Conservation (phyloP, 2,329 filamentous ascomycete genomes). For the Colletotrichum brevisporum region DNA sequence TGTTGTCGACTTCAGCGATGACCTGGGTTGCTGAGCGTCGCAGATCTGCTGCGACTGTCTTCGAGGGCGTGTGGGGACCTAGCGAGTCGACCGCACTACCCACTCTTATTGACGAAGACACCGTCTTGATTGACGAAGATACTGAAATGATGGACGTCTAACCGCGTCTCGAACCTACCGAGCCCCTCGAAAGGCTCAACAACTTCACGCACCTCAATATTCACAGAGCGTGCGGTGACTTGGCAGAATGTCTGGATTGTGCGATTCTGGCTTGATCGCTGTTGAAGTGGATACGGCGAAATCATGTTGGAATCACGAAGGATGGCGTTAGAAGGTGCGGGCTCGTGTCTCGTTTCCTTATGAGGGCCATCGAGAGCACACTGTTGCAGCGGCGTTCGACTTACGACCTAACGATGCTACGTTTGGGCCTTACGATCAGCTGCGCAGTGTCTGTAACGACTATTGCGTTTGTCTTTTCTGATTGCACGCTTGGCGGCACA, state of each 20-base stretch:
- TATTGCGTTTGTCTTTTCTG: slow-evolving; percentile 30
- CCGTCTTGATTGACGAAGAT: slow-evolving; percentile 53
- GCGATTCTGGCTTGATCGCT: slow-evolving; percentile 44
- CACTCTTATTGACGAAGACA: slow-evolving; percentile 46
- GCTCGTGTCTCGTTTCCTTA: slow-evolving; percentile 24
- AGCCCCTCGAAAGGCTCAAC: slow-evolving; percentile 14
- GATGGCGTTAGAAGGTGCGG: slow-evolving; percentile 29
- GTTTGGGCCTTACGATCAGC: slow-evolving; percentile 30
- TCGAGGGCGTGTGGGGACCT: slow-evolving; percentile 96
- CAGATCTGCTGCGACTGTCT: slow-evolving; percentile 91
- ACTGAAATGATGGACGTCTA: slow-evolving; percentile 74
- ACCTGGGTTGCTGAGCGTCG: slow-evolving; percentile 84
- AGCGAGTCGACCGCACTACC: slow-evolving; percentile 63
- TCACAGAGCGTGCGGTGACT: slow-evolving; percentile 40
- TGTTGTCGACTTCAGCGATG: slow-evolving; percentile 81
- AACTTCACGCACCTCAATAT: slow-evolving; percentile 51
- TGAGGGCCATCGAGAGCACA: slow-evolving; percentile 6
- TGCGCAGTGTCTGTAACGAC: slow-evolving; percentile 22
- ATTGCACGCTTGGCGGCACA: slow-evolving; percentile 20
- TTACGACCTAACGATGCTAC: slow-evolving; percentile 42
- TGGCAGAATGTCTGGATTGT: slow-evolving; percentile 43
- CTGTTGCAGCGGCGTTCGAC: slow-evolving; percentile 22
- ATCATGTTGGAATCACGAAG: slow-evolving; percentile 30
- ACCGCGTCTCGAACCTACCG: slow-evolving; percentile 40
- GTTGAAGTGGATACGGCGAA: slow-evolving; percentile 35